Evolutionary conservation across 2,329 filamentous ascomycete genomes (phyloP), one percentile per base, ranked within the genome.

Genomic region (Paecilomyces variotii): DNA sequence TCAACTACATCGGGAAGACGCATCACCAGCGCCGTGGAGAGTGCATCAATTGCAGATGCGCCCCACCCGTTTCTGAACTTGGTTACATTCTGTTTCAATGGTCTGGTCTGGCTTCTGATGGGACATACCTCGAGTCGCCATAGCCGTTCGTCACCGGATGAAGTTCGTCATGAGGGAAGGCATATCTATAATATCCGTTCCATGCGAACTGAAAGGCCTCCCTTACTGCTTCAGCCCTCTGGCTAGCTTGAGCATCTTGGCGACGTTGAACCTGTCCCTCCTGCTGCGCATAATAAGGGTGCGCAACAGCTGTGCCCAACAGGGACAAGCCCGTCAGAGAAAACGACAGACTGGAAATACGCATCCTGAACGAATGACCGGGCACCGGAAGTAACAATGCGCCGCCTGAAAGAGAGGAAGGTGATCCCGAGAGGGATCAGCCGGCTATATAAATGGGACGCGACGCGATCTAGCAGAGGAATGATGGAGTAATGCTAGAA

Each of bases 11-110:
- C 78, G 28, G 79, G 76, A 52, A 90, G 81, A 45, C 82, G 80
- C 88, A 95, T 93, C 26, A 96, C 74, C 54, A 92, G 78, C 6
- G 90, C 90, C 0, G 91, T 95, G 60, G 84, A 87, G 53, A 96
- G 78, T 1, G 89, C 88, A 71, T 96, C 91, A 12, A 94, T 82
- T 0, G 90, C 89, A 50, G 87, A 91, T 30, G 90, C 89, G 26
- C 90, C 91, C 91, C 91, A 96, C 57, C 85, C 87, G 68, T 92
- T 92, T 61, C 89, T 92, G 59, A 58, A 49, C 7, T 28, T 34
- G 56, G 65, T 61, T 64, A 62, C 56, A 26, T 5, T 34, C 45
- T 6, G 55, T 34, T 11, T 4, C 50, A 24, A 57, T 54, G 12
- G 14, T 39, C 32, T 54, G 49, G 50, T 28, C 19, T 19, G 19